phyloP scores from a whole-genome alignment of 208 protist genomes.

The Novymonas esmeraldas region DNA sequence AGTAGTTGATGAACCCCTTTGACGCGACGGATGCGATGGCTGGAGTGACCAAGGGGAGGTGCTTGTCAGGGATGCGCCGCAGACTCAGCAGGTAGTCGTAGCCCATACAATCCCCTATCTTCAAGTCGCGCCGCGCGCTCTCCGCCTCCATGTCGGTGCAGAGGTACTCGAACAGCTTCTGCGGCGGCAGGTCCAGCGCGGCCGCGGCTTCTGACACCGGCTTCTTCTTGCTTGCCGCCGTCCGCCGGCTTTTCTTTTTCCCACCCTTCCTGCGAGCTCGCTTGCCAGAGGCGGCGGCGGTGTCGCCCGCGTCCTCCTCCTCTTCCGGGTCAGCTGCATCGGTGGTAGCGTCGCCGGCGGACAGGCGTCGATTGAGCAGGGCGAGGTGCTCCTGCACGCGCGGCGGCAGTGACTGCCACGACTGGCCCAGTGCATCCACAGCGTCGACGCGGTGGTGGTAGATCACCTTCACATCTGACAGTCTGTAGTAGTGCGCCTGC shows the following conservation, averaged over 20 bases:
- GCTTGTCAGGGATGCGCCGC: slow-evolving; percentile 61
- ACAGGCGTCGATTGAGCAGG: slow-evolving; percentile 33
- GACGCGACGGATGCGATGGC: slow-evolving; percentile 60
- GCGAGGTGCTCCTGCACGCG: slow-evolving; percentile 50
- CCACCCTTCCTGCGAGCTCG: slow-evolving; percentile 22
- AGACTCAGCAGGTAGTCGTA: slow-evolving; percentile 80
- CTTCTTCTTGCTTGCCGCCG: slow-evolving; percentile 21
- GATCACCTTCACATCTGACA: slow-evolving; percentile 61
- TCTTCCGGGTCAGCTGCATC: background rate
- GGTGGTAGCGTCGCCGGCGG: slow-evolving; percentile 16
- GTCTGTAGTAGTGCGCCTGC: slow-evolving; percentile 73
- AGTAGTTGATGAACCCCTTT: slow-evolving; percentile 93
- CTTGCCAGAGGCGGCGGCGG: slow-evolving; percentile 5
- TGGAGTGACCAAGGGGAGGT: slow-evolving; percentile 62
- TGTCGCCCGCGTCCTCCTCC: slow-evolving; percentile 2
- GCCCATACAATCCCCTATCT: slow-evolving; percentile 61
- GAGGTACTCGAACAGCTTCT: slow-evolving; percentile 83
- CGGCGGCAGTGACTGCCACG: slow-evolving; percentile 31
- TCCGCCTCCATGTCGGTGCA: slow-evolving; percentile 84
- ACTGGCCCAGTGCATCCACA: slow-evolving; percentile 37
- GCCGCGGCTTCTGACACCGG: slow-evolving; percentile 6
- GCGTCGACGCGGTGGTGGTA: slow-evolving; percentile 80
- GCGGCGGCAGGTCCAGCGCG: slow-evolving; percentile 39
- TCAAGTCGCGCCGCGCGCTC: slow-evolving; percentile 57
- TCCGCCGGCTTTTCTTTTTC: slow-evolving; percentile 15